Conservation (phyloP, 805 yeast genomes). For the Maudiozyma barnettii region DNA sequence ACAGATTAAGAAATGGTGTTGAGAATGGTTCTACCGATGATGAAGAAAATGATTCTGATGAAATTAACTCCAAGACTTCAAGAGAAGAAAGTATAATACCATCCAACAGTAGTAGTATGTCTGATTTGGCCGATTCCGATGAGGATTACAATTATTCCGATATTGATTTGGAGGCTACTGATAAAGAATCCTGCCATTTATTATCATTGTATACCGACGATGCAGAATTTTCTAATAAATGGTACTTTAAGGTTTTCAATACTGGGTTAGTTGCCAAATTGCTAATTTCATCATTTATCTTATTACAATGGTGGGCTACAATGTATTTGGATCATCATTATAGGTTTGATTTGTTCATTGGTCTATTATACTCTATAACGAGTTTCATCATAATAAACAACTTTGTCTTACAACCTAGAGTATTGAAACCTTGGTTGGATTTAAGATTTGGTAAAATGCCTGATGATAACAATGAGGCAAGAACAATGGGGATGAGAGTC, state of each 20-base stretch:
- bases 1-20: neutral
- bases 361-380: conserved; percentile 42
- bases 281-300: conserved; percentile 36
- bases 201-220: conserved; percentile 13
- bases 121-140: neutral
- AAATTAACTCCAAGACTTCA: neutral
- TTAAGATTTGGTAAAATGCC: conserved; percentile 29
- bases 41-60: neutral
- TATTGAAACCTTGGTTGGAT: conserved; percentile 26
- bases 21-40: neutral
- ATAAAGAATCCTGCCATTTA: conserved; percentile 1
- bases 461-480: conserved; percentile 34
- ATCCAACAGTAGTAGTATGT: neutral
- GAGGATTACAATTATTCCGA: neutral
- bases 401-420: conserved; percentile 29
- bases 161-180: neutral
- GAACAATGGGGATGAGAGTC: conserved; percentile 58
- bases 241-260: conserved; percentile 20
- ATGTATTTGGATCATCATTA: conserved; percentile 68
- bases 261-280: conserved; percentile 23
- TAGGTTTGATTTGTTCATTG: conserved; percentile 51
- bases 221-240: conserved; percentile 6
- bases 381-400: conserved; percentile 36
- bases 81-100: neutral
- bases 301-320: conserved; percentile 66